Evolutionary conservation across 257 asterid species (phyloP).

Genomic region (Nyctanthes arbortristis): DNA sequence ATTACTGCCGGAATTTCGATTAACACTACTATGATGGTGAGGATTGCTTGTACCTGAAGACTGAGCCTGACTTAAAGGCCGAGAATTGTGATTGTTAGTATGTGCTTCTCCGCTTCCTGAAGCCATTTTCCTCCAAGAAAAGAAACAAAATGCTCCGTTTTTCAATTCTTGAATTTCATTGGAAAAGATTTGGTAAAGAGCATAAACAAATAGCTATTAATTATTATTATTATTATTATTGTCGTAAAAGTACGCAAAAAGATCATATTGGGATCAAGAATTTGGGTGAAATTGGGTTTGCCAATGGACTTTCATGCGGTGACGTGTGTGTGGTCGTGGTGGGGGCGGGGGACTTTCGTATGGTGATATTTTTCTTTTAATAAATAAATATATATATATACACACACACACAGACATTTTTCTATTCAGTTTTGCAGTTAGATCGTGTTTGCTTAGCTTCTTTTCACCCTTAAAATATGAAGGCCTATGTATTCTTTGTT

Average conservation of each 20-base stretch:
- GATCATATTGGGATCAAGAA: slow-evolving; percentile 7
- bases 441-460: no score
- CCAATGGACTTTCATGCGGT: neutral
- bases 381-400: no score
- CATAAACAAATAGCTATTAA: slow-evolving; percentile 2
- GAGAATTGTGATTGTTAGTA: slow-evolving; percentile 19
- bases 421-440: no score
- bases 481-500: no score
- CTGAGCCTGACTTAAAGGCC: slow-evolving; percentile 31
- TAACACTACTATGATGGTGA: slow-evolving; percentile 20
- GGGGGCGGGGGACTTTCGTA: neutral
- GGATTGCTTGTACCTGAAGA: slow-evolving; percentile 38
- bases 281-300: slow-evolving; percentile 13
- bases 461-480: no score
- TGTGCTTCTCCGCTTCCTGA: slow-evolving; percentile 43
- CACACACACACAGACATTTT: no score
- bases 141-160: neutral
- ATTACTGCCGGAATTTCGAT: slow-evolving; percentile 29
- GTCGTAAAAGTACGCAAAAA: slow-evolving; percentile 4
- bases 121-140: slow-evolving; percentile 31
- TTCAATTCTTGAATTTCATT: neutral
- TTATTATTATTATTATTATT: no score
- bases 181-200: neutral
- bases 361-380: neutral
- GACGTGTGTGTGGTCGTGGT: neutral